Percentiles rank a stretch among this genome's conserved stretches.
Evolutionary conservation across 2,329 filamentous ascomycete species (phyloP).

Genomic region (Penicillium sp.): DNA sequence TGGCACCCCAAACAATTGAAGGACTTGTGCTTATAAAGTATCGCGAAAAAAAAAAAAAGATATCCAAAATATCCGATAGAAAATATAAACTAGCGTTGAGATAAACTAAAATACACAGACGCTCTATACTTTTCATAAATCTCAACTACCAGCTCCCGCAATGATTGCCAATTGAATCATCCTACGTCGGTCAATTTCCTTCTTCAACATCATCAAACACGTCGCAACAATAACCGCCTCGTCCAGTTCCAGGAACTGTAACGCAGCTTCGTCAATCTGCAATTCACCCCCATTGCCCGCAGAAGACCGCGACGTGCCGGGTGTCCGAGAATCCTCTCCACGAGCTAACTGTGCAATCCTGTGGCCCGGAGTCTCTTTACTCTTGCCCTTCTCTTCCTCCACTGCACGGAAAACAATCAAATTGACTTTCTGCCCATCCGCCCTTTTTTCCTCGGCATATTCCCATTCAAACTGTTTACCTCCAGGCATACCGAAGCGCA

Average conservation of each 20-base stretch:
- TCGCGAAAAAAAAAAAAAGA: neutral
- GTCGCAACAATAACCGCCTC: constrained; percentile 57
- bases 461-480: constrained; percentile 57
- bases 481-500: constrained; percentile 49
- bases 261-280: constrained; percentile 52
- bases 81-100: constrained; percentile 8
- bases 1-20: constrained; percentile 3
- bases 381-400: neutral
- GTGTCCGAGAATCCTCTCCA: constrained; percentile 43
- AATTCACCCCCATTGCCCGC: constrained; percentile 50
- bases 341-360: constrained; percentile 43
- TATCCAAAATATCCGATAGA: neutral
- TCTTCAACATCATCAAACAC: constrained; percentile 64
- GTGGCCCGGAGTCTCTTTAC: constrained; percentile 14
- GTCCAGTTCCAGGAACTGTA: constrained; percentile 30
- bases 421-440: constrained; percentile 27
- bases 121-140: neutral
- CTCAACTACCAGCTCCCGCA: constrained; percentile 11
- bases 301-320: constrained; percentile 36
- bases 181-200: constrained; percentile 61
- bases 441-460: constrained; percentile 51
- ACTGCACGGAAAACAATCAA: constrained; percentile 29
- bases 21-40: neutral
- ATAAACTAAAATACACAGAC: neutral
- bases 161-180: constrained; percentile 53